phyloP scores from a whole-genome alignment of 2,329 filamentous ascomycete genomes.

The Microcyclosporella mali region DNA sequence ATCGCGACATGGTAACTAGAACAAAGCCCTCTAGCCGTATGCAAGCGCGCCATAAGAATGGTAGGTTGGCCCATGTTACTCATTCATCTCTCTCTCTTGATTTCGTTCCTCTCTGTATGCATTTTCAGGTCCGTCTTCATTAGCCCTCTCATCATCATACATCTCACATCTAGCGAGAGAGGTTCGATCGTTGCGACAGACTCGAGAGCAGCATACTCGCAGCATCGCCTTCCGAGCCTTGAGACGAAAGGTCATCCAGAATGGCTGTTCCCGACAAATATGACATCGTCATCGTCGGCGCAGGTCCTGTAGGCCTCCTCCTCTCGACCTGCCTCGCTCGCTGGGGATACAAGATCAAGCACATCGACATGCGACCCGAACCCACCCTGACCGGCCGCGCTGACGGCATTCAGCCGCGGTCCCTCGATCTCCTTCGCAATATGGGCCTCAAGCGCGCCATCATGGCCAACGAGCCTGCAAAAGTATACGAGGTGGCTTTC shows the following conservation, averaged over 20 bases:
- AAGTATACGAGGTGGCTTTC: conserved; percentile 68
- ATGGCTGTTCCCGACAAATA: conserved; percentile 42
- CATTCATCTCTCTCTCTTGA: not conserved
- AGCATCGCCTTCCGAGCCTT: not conserved
- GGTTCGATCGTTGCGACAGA: not conserved
- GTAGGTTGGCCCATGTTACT: conserved; percentile 6
- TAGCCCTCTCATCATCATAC: not conserved
- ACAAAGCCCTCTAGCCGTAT: conserved; percentile 10
- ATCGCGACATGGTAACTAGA: conserved; percentile 15
- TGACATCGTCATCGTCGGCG: conserved; percentile 76
- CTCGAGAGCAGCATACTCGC: not conserved
- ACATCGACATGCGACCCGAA: conserved; percentile 83
- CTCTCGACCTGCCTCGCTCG: conserved; percentile 80
- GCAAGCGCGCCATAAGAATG: conserved; percentile 7
- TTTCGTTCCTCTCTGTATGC: not conserved
- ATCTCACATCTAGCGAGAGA: not conserved
- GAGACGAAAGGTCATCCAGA: not conserved
- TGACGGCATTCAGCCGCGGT: conserved; percentile 86
- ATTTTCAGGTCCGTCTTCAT: not conserved
- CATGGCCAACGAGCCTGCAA: conserved; percentile 81
- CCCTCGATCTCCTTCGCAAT: conserved; percentile 77
- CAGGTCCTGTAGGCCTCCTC: conserved; percentile 81
- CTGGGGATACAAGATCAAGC: conserved; percentile 93
- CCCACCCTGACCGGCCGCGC: conserved; percentile 81
- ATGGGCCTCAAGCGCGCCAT: conserved; percentile 83